Evolutionary conservation across 331 rosid genomes (phyloP).

Genomic region (Arachis monticola): DNA sequence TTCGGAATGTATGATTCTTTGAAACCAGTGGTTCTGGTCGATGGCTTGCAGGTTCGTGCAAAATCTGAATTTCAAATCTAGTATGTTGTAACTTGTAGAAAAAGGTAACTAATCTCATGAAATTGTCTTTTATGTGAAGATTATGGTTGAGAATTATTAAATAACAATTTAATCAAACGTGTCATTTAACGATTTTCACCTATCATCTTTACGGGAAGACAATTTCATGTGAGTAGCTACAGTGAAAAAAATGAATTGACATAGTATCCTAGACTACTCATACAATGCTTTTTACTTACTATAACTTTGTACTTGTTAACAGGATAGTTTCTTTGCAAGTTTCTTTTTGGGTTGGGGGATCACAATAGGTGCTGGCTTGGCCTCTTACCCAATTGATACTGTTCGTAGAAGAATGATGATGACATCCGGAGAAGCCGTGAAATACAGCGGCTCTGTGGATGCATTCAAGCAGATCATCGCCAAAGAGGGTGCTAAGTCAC

Average conservation of each 20-base stretch:
- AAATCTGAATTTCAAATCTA: slow-evolving; percentile 3
- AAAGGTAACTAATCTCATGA: not conserved
- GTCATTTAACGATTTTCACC: too few species aligned
- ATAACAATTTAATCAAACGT: too few species aligned
- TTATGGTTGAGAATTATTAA: too few species aligned
- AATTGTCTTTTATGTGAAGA: too few species aligned
- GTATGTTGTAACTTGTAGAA: not conserved
- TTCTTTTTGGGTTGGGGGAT: slow-evolving; percentile 82
- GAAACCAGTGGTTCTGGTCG: slow-evolving; percentile 77
- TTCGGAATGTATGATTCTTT: slow-evolving; percentile 87
- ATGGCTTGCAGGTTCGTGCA: slow-evolving; percentile 62
- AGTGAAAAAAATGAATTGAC: too few species aligned
- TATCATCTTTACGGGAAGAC: too few species aligned
- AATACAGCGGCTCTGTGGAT: slow-evolving; percentile 72
- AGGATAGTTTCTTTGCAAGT: slow-evolving; percentile 84
- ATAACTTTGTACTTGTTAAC: slow-evolving; percentile 36
- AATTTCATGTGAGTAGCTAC: too few species aligned
- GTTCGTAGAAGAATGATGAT: slow-evolving; percentile 93
- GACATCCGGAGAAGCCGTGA: slow-evolving; percentile 92
- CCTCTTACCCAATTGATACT: slow-evolving; percentile 76
- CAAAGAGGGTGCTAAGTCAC: slow-evolving; percentile 80
- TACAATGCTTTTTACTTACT: slow-evolving; percentile 9
- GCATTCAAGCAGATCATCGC: slow-evolving; percentile 63
- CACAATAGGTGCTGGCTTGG: slow-evolving; percentile 85
- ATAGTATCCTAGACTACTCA: too few species aligned